Percentiles rank a stretch among this genome's conserved stretches.
Conservation (phyloP, 192 early-diverging fungal genomes). For the Spinellus fusiger region DNA sequence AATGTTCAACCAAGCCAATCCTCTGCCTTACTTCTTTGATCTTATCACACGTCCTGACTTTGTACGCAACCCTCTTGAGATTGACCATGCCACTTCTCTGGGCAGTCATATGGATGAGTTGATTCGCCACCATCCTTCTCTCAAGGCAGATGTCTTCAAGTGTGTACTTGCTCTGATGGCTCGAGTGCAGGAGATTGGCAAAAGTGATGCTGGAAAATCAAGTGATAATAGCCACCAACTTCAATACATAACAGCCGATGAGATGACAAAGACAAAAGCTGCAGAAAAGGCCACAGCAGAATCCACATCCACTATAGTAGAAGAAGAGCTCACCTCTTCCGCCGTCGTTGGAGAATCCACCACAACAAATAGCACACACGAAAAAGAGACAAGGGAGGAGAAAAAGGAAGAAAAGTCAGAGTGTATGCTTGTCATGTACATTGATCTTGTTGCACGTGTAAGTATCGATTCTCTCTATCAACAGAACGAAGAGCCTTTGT, state of each 20-base stretch:
- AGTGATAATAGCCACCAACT: conserved; percentile 38
- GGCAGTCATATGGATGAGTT: conserved; percentile 92
- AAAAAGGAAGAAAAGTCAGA: conserved; percentile 51
- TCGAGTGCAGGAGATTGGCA: conserved; percentile 56
- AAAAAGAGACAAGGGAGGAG: neutral
- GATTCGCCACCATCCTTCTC: conserved; percentile 87
- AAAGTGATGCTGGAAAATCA: conserved; percentile 18
- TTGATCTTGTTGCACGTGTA: conserved; percentile 63
- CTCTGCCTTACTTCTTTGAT: conserved; percentile 67
- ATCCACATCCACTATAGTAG: too few relatives aligned
- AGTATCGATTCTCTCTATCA: conserved; percentile 16
- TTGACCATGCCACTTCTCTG: conserved; percentile 76
- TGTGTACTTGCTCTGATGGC: conserved; percentile 67
- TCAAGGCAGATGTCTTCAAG: conserved; percentile 69
- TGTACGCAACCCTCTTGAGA: conserved; percentile 71
- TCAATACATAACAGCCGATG: conserved; percentile 47
- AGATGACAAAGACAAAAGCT: neutral
- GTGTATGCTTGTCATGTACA: conserved; percentile 45
- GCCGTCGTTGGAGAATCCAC: too few relatives aligned
- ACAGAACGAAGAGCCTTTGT: neutral
- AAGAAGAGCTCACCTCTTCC: too few relatives aligned
- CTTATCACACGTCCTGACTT: conserved; percentile 74
- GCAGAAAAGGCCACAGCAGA: neutral
- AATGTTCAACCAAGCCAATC: conserved; percentile 64
- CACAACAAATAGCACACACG: too few relatives aligned